Evolutionary conservation across 805 yeast species (phyloP).

Genomic region (Scheffersomyces ergatensis): DNA sequence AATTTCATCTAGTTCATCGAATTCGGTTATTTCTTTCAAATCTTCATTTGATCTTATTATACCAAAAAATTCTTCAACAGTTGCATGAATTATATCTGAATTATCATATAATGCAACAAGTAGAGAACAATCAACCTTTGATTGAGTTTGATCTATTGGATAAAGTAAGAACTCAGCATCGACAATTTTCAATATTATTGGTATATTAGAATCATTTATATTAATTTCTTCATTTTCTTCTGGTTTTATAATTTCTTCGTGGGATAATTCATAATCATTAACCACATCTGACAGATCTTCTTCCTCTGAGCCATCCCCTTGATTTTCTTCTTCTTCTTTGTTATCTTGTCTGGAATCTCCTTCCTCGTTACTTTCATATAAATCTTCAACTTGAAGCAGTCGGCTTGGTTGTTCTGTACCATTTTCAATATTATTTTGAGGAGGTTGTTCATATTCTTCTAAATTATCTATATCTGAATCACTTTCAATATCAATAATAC

Average conservation of each 20-base stretch:
- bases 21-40: constrained; percentile 20
- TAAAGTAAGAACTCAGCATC: constrained; percentile 25
- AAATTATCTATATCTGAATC: constrained; percentile 19
- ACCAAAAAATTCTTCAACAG: constrained; percentile 24
- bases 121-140: constrained; percentile 12
- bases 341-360: constrained; percentile 9
- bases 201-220: constrained; percentile 5
- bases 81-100: constrained; percentile 11
- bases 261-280: constrained; percentile 8
- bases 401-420: background rate
- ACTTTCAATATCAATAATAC: constrained; percentile 1
- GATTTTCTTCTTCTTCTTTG: constrained; percentile 8
- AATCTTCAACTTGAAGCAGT: constrained; percentile 22
- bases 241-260: constrained; percentile 3
- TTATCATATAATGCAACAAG: constrained; percentile 26
- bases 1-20: constrained; percentile 24
- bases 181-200: constrained; percentile 20
- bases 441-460: constrained; percentile 10
- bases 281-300: constrained; percentile 13
- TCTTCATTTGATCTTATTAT: constrained; percentile 24
- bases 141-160: constrained; percentile 12
- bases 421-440: background rate
- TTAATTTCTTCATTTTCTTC: constrained; percentile 1
- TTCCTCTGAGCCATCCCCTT: constrained; percentile 21
- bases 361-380: constrained; percentile 6